A percentile compares a stretch with the other conserved stretches of the same genome.
Evolutionary conservation across 2,329 filamentous ascomycete genomes (phyloP).

Genomic region (Fusarium solani-melongenae): DNA sequence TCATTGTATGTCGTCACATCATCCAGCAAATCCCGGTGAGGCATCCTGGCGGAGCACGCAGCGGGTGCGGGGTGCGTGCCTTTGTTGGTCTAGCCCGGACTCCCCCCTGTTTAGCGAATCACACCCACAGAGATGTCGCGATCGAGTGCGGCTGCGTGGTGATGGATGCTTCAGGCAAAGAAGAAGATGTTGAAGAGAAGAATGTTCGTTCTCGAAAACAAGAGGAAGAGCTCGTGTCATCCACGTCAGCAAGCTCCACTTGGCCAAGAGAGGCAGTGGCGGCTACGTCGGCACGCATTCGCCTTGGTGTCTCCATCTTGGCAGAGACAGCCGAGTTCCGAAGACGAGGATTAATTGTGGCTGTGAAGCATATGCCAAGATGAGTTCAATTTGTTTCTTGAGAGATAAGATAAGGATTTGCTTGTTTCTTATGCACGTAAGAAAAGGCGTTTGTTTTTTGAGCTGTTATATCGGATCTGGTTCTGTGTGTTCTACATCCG

Average conservation of each 20-base stretch:
- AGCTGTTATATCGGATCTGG: not conserved
- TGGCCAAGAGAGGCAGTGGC: conserved; percentile 31
- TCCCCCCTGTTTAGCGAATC: not conserved
- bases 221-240: conserved; percentile 6
- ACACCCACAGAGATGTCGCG: not conserved
- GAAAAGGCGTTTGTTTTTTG: not conserved
- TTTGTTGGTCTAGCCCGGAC: conserved; percentile 10
- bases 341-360: not conserved
- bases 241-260: conserved; percentile 43
- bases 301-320: conserved; percentile 27
- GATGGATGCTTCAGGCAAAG: not conserved
- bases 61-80: not conserved
- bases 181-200: not conserved
- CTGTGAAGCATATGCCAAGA: not conserved
- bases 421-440: not conserved
- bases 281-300: conserved; percentile 27
- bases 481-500: not conserved
- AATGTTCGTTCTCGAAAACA: not conserved
- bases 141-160: not conserved
- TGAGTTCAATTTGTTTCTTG: not conserved
- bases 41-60: conserved; percentile 10
- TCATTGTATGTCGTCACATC: conserved; percentile 46
- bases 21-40: conserved; percentile 9
- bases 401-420: not conserved
- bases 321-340: conserved; percentile 2